Percentiles rank a stretch among this genome's conserved stretches.
phyloP scores from a whole-genome alignment of 139 green algal species.

The Yamagishiella unicocca region DNA sequence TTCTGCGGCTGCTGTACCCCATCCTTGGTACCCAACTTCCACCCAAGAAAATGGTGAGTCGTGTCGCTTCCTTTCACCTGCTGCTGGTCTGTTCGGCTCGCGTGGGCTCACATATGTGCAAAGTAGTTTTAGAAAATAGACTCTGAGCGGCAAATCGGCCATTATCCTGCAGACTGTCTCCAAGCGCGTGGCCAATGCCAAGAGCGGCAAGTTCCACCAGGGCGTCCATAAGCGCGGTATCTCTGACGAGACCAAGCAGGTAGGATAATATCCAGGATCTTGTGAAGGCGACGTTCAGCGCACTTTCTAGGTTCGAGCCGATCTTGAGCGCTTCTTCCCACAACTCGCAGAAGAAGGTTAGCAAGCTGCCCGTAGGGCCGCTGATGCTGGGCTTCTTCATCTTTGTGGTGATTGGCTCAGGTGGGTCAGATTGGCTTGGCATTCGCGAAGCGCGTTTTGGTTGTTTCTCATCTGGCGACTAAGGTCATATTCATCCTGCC shows the following conservation, averaged over 20 bases:
- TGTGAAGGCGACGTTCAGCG: background rate
- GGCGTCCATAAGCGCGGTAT: slow-evolving; percentile 75
- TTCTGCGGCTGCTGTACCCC: too few relatives aligned
- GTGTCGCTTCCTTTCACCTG: too few relatives aligned
- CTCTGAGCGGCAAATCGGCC: too few relatives aligned
- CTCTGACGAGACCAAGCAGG: slow-evolving; percentile 52
- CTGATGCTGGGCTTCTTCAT: slow-evolving; percentile 87
- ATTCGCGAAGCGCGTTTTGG: background rate
- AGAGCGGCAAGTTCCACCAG: slow-evolving; percentile 72
- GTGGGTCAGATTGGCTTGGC: slow-evolving; percentile 53
- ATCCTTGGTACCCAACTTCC: too few relatives aligned
- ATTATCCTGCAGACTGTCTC: slow-evolving; percentile 67
- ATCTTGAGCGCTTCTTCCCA: background rate
- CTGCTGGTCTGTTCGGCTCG: too few relatives aligned
- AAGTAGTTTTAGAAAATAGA: too few relatives aligned
- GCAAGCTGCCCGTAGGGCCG: slow-evolving; percentile 70
- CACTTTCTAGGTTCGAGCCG: background rate
- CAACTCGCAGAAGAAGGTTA: slow-evolving; percentile 61
- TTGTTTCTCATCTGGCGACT: background rate
- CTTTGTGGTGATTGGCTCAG: slow-evolving; percentile 83
- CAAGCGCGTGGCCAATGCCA: slow-evolving; percentile 80
- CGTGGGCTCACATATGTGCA: too few relatives aligned
- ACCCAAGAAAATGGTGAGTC: too few relatives aligned
- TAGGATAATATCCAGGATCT: slow-evolving; percentile 11
- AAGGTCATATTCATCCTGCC: background rate